Conservation (phyloP, 208 protist genomes). For the Porcisia hertigi region DNA sequence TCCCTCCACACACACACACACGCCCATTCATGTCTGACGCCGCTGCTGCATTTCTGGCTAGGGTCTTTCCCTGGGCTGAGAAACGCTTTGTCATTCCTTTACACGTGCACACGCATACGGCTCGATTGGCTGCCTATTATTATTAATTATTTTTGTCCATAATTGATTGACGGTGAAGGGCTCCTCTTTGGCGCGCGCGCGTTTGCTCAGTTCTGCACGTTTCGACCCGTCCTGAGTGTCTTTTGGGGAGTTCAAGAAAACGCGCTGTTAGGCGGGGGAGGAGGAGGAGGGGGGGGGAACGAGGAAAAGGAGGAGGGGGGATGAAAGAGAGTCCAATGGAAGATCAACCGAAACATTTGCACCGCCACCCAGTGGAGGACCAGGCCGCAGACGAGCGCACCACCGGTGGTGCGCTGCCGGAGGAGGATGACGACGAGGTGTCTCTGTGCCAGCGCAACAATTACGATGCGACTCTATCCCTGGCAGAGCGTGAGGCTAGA, state of each 20-base stretch:
- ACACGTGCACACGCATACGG: neutral
- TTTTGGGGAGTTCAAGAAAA: neutral
- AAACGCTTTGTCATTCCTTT: neutral
- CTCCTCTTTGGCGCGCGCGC: neutral
- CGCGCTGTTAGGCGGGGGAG: no score
- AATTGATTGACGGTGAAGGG: no score
- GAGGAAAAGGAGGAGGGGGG: neutral
- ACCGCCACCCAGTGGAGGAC: neutral
- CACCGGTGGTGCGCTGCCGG: neutral
- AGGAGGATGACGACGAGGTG: slow-evolving; percentile 26
- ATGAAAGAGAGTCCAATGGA: neutral
- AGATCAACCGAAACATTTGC: neutral
- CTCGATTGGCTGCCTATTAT: neutral
- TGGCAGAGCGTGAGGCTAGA: slow-evolving; percentile 61
- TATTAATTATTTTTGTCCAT: neutral
- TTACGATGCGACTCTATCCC: slow-evolving; percentile 45
- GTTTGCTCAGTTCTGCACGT: neutral
- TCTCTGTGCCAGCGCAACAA: slow-evolving; percentile 27
- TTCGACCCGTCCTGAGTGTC: neutral
- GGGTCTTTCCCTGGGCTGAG: neutral
- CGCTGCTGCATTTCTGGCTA: neutral
- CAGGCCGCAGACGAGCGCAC: neutral
- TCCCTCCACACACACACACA: neutral
- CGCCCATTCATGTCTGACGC: neutral
- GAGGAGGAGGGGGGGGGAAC: neutral